Evolutionary conservation across 768 basidiomycete species (phyloP), one percentile per base, ranked within the genome.

Genomic region (Boletus eberwhitei): DNA sequence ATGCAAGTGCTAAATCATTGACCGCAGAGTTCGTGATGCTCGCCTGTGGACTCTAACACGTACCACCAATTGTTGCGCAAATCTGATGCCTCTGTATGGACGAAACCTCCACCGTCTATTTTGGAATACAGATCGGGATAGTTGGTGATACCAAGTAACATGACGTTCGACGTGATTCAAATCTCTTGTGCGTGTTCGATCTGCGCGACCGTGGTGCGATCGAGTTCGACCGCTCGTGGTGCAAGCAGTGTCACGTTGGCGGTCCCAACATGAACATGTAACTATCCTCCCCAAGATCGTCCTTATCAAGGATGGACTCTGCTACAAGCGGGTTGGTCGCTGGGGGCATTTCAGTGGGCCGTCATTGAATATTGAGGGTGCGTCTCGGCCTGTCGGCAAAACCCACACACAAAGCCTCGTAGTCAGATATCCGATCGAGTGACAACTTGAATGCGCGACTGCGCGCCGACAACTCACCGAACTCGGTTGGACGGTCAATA

Each of bases 1-100:
- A 34, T 60, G 59, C 59, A 55, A 60, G 35, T 60, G 59, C n/a
- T 59, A 34, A 3, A 46, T 31, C 11, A 11, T 47, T n/a, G 9
- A 26, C 22, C 24, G 17, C 5, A 4, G 16, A 7, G 21, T 24
- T 9, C 26, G 26, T 8, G 36, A 48, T 29, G n/a, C 24, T 14
- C 21, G 31, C n/a, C 16, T 35, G 5, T 26, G 17, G 17, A 35
- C 31, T 46, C 31, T 46, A 46, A n/a, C n/a, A 14, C 4, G 44
- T 46, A 19, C 26, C 8, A n/a, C n/a, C n/a, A 4, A 31, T 12
- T 21, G 44, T n/a, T 31, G 12, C 31, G 17, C 17, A 43, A 7
- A 13, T 4, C 17, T 13, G 11, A n/a, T 29, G 5, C 11, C 1
- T 44, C 11, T 29, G 5, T 44, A 11, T n/a, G 17, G 26, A 43